A percentile compares a stretch with the other conserved stretches of the same genome.
phyloP scores from a whole-genome alignment of 2,329 filamentous ascomycete genomes.

The Graphiopsis chlorocephala region DNA sequence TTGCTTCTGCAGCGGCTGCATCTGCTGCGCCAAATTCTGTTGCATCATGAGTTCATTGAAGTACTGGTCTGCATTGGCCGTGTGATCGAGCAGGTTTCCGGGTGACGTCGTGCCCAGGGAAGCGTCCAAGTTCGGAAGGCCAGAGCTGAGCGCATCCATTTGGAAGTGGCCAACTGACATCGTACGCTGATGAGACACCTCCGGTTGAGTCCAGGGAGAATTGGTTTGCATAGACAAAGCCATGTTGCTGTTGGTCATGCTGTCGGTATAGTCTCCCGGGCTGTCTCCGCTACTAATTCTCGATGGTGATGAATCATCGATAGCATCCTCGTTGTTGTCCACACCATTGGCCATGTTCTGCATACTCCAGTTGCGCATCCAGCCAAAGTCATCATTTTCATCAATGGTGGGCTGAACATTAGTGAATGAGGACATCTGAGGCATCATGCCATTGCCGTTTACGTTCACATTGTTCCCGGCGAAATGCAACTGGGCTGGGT shows the following conservation, averaged over 20 bases:
- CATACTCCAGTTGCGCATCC: slow-evolving; percentile 78
- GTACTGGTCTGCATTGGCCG: slow-evolving; percentile 66
- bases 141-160: slow-evolving; percentile 69
- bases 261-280: slow-evolving; percentile 85
- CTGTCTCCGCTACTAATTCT: slow-evolving; percentile 95
- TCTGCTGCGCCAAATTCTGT: slow-evolving; percentile 29
- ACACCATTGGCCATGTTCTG: slow-evolving; percentile 55
- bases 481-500: slow-evolving; percentile 73
- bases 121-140: slow-evolving; percentile 73
- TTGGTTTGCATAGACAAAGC: slow-evolving; percentile 27
- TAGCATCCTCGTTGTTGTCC: slow-evolving; percentile 70
- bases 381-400: slow-evolving; percentile 76
- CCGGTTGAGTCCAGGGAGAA: slow-evolving; percentile 62
- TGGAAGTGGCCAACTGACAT: slow-evolving; percentile 66
- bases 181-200: slow-evolving; percentile 62
- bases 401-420: slow-evolving; percentile 52
- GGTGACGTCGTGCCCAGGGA: slow-evolving; percentile 72
- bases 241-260: slow-evolving; percentile 74
- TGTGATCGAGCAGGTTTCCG: slow-evolving; percentile 69
- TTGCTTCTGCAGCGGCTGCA: slow-evolving; percentile 19
- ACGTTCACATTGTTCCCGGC: slow-evolving; percentile 49
- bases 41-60: slow-evolving; percentile 69
- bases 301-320: slow-evolving; percentile 92
- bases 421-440: slow-evolving; percentile 14
- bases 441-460: background rate